Evolutionary conservation across 2,329 filamentous ascomycete genomes (phyloP).

Genomic region (Cytospora piceicola): DNA sequence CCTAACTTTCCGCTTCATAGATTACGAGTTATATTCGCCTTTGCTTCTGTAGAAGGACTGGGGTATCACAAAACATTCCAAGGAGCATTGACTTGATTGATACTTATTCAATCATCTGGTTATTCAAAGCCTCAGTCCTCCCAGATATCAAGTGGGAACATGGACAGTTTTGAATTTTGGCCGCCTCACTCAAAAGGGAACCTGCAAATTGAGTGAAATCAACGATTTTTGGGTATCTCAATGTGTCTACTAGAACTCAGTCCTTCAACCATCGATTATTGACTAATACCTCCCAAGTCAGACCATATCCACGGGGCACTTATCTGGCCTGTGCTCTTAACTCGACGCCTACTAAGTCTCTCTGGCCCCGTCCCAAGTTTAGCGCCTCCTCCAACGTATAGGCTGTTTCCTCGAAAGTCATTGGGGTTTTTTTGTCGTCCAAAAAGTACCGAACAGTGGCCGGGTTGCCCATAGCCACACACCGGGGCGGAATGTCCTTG

Average conservation of each 20-base stretch:
- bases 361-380: slow-evolving; percentile 24
- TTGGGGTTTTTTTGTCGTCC: slow-evolving; percentile 18
- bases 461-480: slow-evolving; percentile 37
- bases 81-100: too few species aligned
- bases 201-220: neutral
- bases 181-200: too few species aligned
- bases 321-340: neutral
- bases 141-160: too few species aligned
- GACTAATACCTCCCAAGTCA: neutral
- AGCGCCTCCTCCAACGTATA: slow-evolving; percentile 31
- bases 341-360: neutral
- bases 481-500: slow-evolving; percentile 35
- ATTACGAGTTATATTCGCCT: too few species aligned
- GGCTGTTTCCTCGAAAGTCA: slow-evolving; percentile 12
- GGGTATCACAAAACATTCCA: too few species aligned
- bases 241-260: neutral
- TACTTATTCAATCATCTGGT: too few species aligned
- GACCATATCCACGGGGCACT: too few species aligned
- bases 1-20: too few species aligned
- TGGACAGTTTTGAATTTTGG: too few species aligned
- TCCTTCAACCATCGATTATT: neutral
- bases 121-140: too few species aligned
- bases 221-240: neutral
- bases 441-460: slow-evolving; percentile 33
- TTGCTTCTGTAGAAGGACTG: too few species aligned